Evolutionary conservation across 768 basidiomycete species (phyloP).

Genomic region (Cystobasidium ongulense): DNA sequence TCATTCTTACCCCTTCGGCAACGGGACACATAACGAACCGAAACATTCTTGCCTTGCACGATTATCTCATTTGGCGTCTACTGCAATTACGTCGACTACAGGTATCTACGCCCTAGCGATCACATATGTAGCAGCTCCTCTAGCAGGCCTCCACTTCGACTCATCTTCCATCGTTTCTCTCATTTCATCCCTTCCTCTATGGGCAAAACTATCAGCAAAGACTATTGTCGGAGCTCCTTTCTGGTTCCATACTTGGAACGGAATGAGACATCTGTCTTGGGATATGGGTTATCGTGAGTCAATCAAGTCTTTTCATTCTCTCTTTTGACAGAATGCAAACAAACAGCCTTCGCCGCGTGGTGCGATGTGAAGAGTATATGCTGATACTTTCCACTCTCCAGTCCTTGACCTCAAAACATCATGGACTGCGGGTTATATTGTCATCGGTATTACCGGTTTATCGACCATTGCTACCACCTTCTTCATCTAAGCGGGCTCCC

Average conservation of each 20-base stretch:
- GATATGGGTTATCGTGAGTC: conserved; percentile 80
- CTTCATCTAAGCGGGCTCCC: too few species aligned
- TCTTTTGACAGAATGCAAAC: neutral
- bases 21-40: neutral
- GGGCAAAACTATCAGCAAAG: conserved; percentile 68
- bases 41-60: neutral
- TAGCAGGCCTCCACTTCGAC: conserved; percentile 58
- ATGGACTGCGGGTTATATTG: conserved; percentile 73
- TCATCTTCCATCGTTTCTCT: conserved; percentile 67
- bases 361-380: neutral
- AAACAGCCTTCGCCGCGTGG: neutral
- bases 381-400: conserved; percentile 44
- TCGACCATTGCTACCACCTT: conserved; percentile 65
- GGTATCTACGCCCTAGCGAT: conserved; percentile 82
- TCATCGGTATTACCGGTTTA: conserved; percentile 67
- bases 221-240: conserved; percentile 74
- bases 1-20: conserved; percentile 3
- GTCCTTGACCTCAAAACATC: conserved; percentile 72
- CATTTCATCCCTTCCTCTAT: conserved; percentile 63
- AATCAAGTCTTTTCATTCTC: neutral
- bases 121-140: conserved; percentile 73
- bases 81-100: conserved; percentile 48
- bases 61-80: neutral
- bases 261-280: conserved; percentile 82
- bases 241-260: conserved; percentile 83